Evolutionary conservation across 768 basidiomycete genomes (phyloP).

Genomic region (Mycena alexandri): DNA sequence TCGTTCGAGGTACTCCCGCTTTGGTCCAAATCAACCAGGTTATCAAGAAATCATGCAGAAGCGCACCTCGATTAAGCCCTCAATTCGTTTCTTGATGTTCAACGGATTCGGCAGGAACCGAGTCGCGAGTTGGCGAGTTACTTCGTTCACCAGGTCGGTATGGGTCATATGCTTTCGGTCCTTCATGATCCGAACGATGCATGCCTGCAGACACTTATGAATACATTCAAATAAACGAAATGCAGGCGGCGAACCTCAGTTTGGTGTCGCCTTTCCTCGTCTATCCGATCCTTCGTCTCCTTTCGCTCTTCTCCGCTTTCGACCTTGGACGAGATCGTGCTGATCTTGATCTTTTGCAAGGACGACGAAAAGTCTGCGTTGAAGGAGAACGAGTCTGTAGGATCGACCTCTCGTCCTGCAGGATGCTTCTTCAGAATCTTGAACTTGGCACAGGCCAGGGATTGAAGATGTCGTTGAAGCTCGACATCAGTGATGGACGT

Average conservation of each 20-base stretch:
- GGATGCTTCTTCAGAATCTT: conserved; percentile 94
- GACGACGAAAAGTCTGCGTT: conserved; percentile 85
- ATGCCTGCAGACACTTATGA: conserved; percentile 70
- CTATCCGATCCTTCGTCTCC: conserved; percentile 91
- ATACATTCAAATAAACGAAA: neutral
- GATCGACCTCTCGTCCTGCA: conserved; percentile 83
- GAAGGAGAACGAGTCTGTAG: conserved; percentile 89
- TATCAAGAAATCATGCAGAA: neutral
- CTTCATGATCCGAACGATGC: conserved; percentile 98
- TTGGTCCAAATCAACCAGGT: conserved; percentile 13
- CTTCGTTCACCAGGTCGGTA: conserved; percentile 91
- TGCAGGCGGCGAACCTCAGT: conserved; percentile 74
- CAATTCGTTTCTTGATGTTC: conserved; percentile 93
- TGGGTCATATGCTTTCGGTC: conserved; percentile 91
- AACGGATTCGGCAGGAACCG: conserved; percentile 91
- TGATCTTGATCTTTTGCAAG: conserved; percentile 93
- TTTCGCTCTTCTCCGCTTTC: conserved; percentile 89
- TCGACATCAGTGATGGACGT: conserved; percentile 83
- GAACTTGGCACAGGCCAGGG: conserved; percentile 94
- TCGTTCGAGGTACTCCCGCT: conserved; percentile 96
- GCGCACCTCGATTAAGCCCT: conserved; percentile 91
- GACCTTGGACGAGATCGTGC: conserved; percentile 88
- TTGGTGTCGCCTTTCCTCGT: conserved; percentile 91
- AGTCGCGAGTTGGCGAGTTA: conserved; percentile 84
- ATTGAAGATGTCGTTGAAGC: conserved; percentile 93